Base-by-base conservation (phyloP, 2,329 filamentous ascomycete species). In the Botrytis aclada region DNA sequence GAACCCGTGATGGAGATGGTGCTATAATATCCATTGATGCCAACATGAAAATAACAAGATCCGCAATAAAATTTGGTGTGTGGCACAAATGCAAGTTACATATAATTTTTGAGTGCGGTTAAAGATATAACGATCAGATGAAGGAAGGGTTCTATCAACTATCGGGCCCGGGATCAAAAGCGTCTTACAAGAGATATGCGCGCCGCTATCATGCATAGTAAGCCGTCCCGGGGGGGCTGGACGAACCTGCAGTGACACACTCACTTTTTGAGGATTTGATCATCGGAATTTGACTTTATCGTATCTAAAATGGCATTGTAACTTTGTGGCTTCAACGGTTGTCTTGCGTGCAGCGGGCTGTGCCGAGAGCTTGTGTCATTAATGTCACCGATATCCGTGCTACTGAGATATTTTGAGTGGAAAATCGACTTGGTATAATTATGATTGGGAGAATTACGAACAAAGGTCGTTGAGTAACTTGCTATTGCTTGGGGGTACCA, bases 311-410 rank as follows among this genome's bases (percentile, higher is more conserved):
- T 58, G 34, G 65, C 65, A 41, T 69, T 22, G 10, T 25, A 43
- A 56, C 34, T 69, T 41, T 56, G 65, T 69, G 65, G 65, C 65
- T 69, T 41, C 34, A 69, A 69, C 65, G 65, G 65, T 69, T 69
- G 18, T 56, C 65, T 56, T 69, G 47, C 65, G 51, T 69, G 65
- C 65, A 69, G 47, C 47, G 47, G 65, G 65, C n/a, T 69, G 47
- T 56, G 18, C 65, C 65, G 65, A 69, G 34, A 43, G 47, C 47
- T 67, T 69, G 65, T 56, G 39, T 32, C 12, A 43, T 58, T 58
- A 20, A 56, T 67, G 64, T 39, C 45, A 67, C 64, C 45, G 25
- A 22, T 25, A 39, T 69, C 47, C 25, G 65, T 69, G 51, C 56
- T 41, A 56, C 34, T 67, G 34, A 43, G 34, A 56, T 54, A 54